Evolutionary conservation across 495 filamentous ascomycete species (phyloP), one percentile per base, ranked within the genome.

Genomic region (Hypomontagnella submonticulosa): DNA sequence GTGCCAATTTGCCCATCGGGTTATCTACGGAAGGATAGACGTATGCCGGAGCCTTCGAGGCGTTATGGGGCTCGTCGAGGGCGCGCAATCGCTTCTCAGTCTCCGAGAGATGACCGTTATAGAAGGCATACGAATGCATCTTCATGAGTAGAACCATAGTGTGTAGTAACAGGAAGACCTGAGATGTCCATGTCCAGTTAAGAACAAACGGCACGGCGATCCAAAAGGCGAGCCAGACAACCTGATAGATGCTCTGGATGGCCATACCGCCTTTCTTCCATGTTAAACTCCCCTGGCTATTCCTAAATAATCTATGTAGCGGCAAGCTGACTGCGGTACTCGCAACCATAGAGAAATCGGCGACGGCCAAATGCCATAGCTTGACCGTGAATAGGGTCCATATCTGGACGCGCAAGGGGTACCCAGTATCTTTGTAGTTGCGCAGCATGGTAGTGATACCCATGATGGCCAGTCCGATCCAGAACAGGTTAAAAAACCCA

Each of bases 91-190:
- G 87, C 66, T 89, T 88, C 75, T 92, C 85, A 0, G 91, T 96
- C 69, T 93, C 90, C 59, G 89, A 92, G 4, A 99, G 85, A 77
- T 99, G 95, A 1, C 95, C 95, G 71, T 95, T 97, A 79, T 99
- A 99, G 77, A 97, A 98, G 20, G 92, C 90, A 72, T 97, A 99
- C 0, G 93, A 97, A 72, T 99, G 95, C 83, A 99, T 92, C 79
- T 99, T 99, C 95, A 99, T 99, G 20, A 97, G 86, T 5, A 99
- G 80, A 11, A 90, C 88, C 72, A 99, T 84, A 36, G 92, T 89
- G 73, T 99, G 95, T 12, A 99, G 84, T 10, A 93, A 89, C 63
- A 99, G 88, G 75, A 93, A 98, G 40, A 98, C 95, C 72, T 99
- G 95, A 20, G 94, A 89, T 4, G 95, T 99, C 86, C 86, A 88